phyloP scores from a whole-genome alignment of 1,139 yeast species.

The Zygosaccharomyces sapae region DNA sequence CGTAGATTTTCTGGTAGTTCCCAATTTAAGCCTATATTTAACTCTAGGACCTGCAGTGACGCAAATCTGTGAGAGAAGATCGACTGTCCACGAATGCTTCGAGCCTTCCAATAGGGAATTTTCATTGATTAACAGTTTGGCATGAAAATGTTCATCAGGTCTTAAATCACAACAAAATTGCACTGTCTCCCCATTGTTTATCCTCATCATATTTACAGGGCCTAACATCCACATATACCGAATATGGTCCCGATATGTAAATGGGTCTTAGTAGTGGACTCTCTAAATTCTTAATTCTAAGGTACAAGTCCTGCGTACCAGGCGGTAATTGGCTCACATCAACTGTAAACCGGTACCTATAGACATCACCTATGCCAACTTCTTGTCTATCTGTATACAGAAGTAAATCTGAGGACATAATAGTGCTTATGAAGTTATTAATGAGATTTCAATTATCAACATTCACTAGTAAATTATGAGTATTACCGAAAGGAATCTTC shows the following conservation, averaged over 20 bases:
- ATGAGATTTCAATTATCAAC: no score
- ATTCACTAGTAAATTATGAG: no score
- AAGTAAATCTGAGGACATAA: slow-evolving; percentile 17
- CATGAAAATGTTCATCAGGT: slow-evolving; percentile 55
- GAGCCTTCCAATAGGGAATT: slow-evolving; percentile 39
- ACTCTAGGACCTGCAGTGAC: slow-evolving; percentile 39
- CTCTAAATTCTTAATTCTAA: slow-evolving; percentile 51
- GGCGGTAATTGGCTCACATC: slow-evolving; percentile 15
- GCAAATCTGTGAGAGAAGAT: slow-evolving; percentile 53
- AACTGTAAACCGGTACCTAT: slow-evolving; percentile 28
- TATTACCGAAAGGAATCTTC: no score
- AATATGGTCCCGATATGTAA: slow-evolving; percentile 58
- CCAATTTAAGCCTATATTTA: slow-evolving; percentile 31
- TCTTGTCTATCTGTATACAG: slow-evolving; percentile 24
- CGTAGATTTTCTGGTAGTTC: slow-evolving; percentile 24
- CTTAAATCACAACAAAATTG: slow-evolving; percentile 42
- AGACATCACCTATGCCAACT: slow-evolving; percentile 32
- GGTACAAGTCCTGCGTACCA: slow-evolving; percentile 17
- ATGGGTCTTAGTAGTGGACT: slow-evolving; percentile 49
- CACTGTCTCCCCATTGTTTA: slow-evolving; percentile 34
- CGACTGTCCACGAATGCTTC: slow-evolving; percentile 51
- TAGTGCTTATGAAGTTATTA: no score
- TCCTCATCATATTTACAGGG: slow-evolving; percentile 47
- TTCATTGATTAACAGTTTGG: slow-evolving; percentile 43
- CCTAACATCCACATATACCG: slow-evolving; percentile 55